Evolutionary conservation across 768 basidiomycete species (phyloP), one percentile per base, ranked within the genome.

Genomic region (Epithele typhae): DNA sequence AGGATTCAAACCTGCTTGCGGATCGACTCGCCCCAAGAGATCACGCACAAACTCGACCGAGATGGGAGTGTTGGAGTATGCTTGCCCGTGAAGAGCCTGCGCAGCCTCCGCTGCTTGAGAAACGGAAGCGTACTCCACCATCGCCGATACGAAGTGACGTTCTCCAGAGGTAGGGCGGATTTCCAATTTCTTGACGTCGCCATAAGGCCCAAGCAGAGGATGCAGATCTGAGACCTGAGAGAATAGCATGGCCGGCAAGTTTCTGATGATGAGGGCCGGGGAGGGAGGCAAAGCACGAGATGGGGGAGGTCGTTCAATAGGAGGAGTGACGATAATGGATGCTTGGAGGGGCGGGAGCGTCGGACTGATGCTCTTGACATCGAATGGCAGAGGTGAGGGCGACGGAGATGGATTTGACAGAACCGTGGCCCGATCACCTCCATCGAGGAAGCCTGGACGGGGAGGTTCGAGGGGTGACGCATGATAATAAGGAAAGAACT

Each of bases 131-230:
- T 85, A 87, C 60, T 85, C 79, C n/a, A 86, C 84, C 21, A 79
- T 55, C 43, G 75, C 83, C 22, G 80, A 75, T 27, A 77, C 69
- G 32, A 71, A 74, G 25, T 64, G 53, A 6, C 54, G 25, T 25
- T 68, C 65, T 32, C 60, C 60, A n/a, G 71, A 60, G 12, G 49
- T 23, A 25, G 72, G 64, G 11, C 82, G 48, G 33, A 72, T 72
- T 52, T 77, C 76, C 43, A 88, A 72, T 44, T 76, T 76, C 57
- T 80, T 79, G 59, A 87, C 77, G 24, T 71, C 66, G 12, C 87
- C 87, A 57, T 82, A 89, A 19, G 87, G 87, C 62, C 71, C 78
- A 48, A 89, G 75, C 32, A 89, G 70, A n/a, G 86, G 86, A 41
- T 84, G 74, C 53, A 88, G 64, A 58, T 89, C 87, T 42, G 76